Evolutionary conservation across 179 eudicot genomes (phyloP).

Genomic region (Silene noctiflora): DNA sequence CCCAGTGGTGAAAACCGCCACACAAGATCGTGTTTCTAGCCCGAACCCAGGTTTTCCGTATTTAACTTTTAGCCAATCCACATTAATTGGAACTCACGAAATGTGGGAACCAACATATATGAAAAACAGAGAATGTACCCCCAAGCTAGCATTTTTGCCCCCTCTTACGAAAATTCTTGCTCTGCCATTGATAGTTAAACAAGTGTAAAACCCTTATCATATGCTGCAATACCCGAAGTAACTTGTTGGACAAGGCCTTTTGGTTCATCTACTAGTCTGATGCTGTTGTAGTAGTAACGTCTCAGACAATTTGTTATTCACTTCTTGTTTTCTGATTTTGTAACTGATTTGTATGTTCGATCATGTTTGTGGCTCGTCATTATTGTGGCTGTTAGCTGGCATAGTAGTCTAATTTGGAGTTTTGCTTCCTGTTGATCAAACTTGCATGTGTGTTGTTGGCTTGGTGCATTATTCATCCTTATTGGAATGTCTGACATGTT

Average conservation of each 20-base stretch:
- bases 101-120: too few relatives aligned
- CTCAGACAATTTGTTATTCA: neutral
- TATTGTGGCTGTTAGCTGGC: conserved; percentile 2
- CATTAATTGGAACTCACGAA: too few relatives aligned
- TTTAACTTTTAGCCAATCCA: too few relatives aligned
- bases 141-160: too few relatives aligned
- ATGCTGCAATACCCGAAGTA: neutral
- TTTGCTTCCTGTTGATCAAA: neutral
- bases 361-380: neutral
- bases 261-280: neutral
- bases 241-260: neutral
- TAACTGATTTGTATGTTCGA: neutral
- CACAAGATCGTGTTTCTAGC: neutral
- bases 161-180: too few relatives aligned
- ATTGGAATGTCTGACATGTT: conserved; percentile 13
- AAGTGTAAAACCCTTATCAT: neutral
- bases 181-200: neutral
- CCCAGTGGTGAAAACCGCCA: neutral
- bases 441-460: neutral
- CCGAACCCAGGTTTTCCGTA: neutral
- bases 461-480: neutral
- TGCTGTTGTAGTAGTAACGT: neutral
- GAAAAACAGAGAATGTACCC: too few relatives aligned
- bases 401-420: too few relatives aligned
- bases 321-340: neutral